Base-by-base conservation (phyloP, 1,284 basidiomycete genomes). In the Papiliotrema laurentii region DNA sequence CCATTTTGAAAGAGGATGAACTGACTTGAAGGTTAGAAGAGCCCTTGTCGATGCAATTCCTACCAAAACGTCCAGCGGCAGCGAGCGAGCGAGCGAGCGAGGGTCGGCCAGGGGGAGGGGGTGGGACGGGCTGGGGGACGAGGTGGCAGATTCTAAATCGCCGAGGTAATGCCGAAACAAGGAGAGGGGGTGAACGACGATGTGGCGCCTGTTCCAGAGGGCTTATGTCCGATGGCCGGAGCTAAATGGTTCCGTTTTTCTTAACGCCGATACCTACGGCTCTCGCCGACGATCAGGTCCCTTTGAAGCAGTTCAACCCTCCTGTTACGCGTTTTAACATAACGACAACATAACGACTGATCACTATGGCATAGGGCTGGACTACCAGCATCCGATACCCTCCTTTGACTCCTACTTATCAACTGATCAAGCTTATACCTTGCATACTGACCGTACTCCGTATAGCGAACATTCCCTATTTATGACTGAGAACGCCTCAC, bases 1-100 rank as follows among this genome's bases (percentile, higher is more conserved):
- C 91, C 93, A 97, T 96, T 81, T 66, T 72, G 61, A 30, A 21
- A 33, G 18, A 34, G 3, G 37, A 30, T 45, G 44, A 26, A 33
- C 26, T 45, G 18, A 36, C 44, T 47, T 47, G 45, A 47, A 39
- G 45, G 45, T 39, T 47, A 31, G 26, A 31, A 47, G 45, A 40
- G 22, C 16, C 9, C 33, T 26, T 24, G n/a, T 11, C 24, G 24
- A 21, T 4, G 13, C 26, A 45, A 45, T 28, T n/a, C 21, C 37
- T 22, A 16, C 10, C 5, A 6, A 13, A 11, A 42, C 41, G 7
- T 10, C n/a, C 42, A 10, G 27, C 18, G 16, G 18, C 28, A 16
- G 28, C 5, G 6, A 33, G 42, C 24, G 39, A 41, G 39, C 39
- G 24, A 26, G 39, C 39, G 36, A 10, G 18, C 11, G 18, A 18